These are phyloP conservation scores for Claviceps digitariae DNA, from an alignment of 2,329 filamentous ascomycete genomes.

Conservation along the genomic window DNA sequence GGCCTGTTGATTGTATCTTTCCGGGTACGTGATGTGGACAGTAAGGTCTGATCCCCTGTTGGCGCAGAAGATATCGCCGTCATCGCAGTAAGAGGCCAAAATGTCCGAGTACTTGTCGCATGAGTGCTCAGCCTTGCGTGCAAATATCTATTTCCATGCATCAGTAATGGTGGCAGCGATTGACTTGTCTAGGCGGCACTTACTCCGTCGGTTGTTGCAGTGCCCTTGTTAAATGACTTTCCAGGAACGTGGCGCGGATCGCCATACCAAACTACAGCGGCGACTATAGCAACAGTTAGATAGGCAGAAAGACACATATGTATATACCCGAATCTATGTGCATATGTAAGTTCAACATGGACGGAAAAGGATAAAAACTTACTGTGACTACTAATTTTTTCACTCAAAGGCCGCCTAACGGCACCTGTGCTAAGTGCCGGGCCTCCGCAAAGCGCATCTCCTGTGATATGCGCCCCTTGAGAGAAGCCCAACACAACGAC, in stretches of 20 bases:
- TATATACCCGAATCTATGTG: too few relatives aligned
- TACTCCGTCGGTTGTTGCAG: neutral
- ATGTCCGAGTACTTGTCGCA: neutral
- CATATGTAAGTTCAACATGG: too few relatives aligned
- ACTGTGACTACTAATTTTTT: neutral
- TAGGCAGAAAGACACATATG: neutral
- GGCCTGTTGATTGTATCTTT: neutral
- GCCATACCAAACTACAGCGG: neutral
- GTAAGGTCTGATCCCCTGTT: neutral
- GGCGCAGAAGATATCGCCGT: neutral
- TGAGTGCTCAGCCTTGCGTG: neutral
- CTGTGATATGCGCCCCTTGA: conserved; percentile 1
- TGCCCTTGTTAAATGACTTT: neutral
- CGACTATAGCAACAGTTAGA: neutral
- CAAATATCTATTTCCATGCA: neutral
- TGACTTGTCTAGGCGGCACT: neutral
- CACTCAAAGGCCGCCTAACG: neutral
- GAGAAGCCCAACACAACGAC: neutral
- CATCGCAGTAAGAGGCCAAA: neutral
- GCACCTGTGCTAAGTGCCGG: neutral
- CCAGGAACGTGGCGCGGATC: neutral
- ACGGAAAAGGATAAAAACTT: too few relatives aligned
- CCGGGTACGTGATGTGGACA: neutral
- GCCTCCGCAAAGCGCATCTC: conserved; percentile 1
- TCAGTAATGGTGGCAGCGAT: neutral